Conservation (phyloP, 192 early-diverging fungal species). For the Gaertneriomyces sp. region DNA sequence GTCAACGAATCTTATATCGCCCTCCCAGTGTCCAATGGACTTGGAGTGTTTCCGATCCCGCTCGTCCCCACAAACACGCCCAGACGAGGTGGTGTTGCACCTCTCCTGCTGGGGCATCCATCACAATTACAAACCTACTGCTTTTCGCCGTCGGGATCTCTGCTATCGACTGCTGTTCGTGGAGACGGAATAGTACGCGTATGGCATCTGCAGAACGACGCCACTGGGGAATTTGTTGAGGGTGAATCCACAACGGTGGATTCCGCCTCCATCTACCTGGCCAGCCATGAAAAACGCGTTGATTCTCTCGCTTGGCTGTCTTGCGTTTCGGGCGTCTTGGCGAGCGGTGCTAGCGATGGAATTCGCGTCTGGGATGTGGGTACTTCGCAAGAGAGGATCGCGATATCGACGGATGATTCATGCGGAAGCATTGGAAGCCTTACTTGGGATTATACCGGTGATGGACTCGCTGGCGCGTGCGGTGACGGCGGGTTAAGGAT, state of each 20-base stretch:
- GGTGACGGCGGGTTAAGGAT: conserved; percentile 17
- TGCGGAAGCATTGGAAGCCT: not conserved
- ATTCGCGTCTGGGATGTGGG: conserved; percentile 33
- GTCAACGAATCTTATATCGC: conserved; percentile 20
- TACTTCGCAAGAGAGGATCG: conserved; percentile 23
- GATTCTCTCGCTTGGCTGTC: conserved; percentile 30
- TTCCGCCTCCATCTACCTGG: conserved; percentile 26
- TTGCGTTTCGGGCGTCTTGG: conserved; percentile 20
- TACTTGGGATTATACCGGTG: conserved; percentile 26
- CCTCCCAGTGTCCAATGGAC: conserved; percentile 2
- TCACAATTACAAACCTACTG: conserved; percentile 31
- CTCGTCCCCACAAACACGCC: conserved; percentile 4
- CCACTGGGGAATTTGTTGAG: conserved; percentile 2
- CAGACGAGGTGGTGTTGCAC: conserved; percentile 7
- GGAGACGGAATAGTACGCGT: conserved; percentile 27
- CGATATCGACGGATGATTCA: not conserved
- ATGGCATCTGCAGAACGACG: conserved; percentile 26
- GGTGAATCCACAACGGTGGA: conserved; percentile 10
- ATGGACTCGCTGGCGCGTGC: not conserved
- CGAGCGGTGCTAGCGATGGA: conserved; percentile 21
- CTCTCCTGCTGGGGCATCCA: conserved; percentile 24
- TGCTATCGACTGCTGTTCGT: conserved; percentile 14
- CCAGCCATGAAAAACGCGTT: conserved; percentile 34
- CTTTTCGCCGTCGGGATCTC: conserved; percentile 8
- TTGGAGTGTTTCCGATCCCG: conserved; percentile 28